Percentiles rank a stretch among this genome's conserved stretches.
Evolutionary conservation across 129 eudicot genomes (phyloP).

Genomic region (Logfia minima): DNA sequence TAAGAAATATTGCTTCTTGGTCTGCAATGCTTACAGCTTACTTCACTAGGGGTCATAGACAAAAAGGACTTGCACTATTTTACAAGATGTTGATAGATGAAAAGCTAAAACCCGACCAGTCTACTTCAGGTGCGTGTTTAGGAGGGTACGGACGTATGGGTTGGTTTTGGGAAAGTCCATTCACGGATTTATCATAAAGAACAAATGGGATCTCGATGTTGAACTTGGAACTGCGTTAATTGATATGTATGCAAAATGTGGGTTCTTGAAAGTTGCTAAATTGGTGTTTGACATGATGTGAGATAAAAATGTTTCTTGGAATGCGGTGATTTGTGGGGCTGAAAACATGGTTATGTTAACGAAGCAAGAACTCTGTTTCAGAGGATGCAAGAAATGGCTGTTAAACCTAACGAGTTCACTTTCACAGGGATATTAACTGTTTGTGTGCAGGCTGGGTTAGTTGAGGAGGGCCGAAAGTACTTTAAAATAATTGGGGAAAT

Average conservation of each 20-base stretch:
- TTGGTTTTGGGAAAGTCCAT: constrained; percentile 52
- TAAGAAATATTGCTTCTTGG: too few species aligned
- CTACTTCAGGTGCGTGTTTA: too few species aligned
- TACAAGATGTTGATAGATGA: too few species aligned
- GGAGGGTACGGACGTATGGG: constrained; percentile 48
- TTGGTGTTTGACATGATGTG: constrained; percentile 45
- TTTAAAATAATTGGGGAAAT: constrained; percentile 60
- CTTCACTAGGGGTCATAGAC: too few species aligned
- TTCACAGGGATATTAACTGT: constrained; percentile 67
- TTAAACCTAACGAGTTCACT: constrained; percentile 60
- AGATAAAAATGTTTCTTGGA: constrained; percentile 53
- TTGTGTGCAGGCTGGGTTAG: constrained; percentile 65
- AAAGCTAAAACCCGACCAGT: too few species aligned
- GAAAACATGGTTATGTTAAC: constrained; percentile 46
- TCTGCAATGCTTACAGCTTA: too few species aligned
- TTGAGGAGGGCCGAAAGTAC: constrained; percentile 54
- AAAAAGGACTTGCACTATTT: too few species aligned
- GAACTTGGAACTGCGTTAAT: constrained; percentile 56
- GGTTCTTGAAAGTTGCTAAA: constrained; percentile 47
- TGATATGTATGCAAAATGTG: constrained; percentile 71
- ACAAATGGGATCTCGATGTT: constrained; percentile 46
- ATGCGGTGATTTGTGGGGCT: constrained; percentile 66
- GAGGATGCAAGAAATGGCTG: constrained; percentile 46
- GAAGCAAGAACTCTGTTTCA: constrained; percentile 50
- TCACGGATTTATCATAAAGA: constrained; percentile 47